Conservation (phyloP, 2,329 filamentous ascomycete genomes). For the Geosmithia morbida region DNA sequence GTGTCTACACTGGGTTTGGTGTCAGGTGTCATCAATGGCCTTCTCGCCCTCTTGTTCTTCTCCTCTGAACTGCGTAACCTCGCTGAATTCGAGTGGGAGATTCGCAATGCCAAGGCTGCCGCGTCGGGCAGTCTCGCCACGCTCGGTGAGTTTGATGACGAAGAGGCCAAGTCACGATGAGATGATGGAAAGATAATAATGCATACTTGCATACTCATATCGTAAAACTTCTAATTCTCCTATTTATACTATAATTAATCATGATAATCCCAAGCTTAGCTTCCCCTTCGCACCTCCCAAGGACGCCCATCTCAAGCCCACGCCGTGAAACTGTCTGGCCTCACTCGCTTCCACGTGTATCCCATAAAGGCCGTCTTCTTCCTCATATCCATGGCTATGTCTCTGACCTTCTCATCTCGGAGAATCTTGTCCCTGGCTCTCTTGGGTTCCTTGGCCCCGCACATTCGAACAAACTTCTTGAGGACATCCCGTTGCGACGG, state of each 20-base stretch:
- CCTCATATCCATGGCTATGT: constrained; percentile 60
- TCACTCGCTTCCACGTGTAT: constrained; percentile 62
- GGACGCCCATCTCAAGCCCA: neutral
- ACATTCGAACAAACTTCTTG: constrained; percentile 34
- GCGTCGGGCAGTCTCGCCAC: constrained; percentile 15
- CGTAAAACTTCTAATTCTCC: neutral
- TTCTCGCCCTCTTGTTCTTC: constrained; percentile 80
- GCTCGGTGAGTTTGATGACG: constrained; percentile 3
- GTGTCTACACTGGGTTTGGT: constrained; percentile 64
- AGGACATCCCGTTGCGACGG: constrained; percentile 24
- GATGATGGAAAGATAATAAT: neutral
- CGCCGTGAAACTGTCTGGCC: constrained; percentile 14
- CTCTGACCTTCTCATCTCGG: constrained; percentile 53
- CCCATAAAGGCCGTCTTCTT: constrained; percentile 78
- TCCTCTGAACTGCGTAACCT: constrained; percentile 69
- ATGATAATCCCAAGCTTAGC: neutral
- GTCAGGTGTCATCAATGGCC: constrained; percentile 66
- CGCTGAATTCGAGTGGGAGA: constrained; percentile 89
- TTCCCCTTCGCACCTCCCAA: neutral
- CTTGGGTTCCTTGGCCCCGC: constrained; percentile 54
- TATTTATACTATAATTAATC: neutral
- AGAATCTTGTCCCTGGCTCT: constrained; percentile 74
- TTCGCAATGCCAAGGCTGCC: constrained; percentile 48
- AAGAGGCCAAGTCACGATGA: neutral
- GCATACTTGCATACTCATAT: neutral